Evolutionary conservation across 2,329 filamentous ascomycete genomes (phyloP).

Genomic region (Cercospora zeina): DNA sequence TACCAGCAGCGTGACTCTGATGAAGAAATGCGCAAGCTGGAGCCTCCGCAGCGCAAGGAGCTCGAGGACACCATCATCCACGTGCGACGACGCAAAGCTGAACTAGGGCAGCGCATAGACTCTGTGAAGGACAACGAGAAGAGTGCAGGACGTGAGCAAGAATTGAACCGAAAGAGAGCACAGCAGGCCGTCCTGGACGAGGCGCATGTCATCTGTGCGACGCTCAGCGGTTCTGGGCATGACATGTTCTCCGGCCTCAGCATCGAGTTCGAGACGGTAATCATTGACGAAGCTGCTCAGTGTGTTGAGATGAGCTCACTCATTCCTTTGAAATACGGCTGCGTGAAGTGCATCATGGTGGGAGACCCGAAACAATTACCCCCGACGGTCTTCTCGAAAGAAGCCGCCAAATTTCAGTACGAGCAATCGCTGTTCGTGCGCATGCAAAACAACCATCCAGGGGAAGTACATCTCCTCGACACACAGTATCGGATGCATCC

Average conservation of each 20-base stretch:
- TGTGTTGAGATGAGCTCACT: slow-evolving; percentile 96
- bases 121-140: slow-evolving; percentile 83
- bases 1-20: slow-evolving; percentile 66
- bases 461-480: slow-evolving; percentile 90
- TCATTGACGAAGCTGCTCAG: slow-evolving; percentile 97
- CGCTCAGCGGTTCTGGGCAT: slow-evolving; percentile 90
- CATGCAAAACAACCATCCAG: slow-evolving; percentile 90
- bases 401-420: slow-evolving; percentile 88
- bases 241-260: slow-evolving; percentile 95
- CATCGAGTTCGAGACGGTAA: slow-evolving; percentile 96
- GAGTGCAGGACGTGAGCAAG: slow-evolving; percentile 75
- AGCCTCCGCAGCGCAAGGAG: slow-evolving; percentile 56
- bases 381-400: slow-evolving; percentile 91
- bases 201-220: slow-evolving; percentile 91
- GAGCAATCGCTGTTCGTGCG: slow-evolving; percentile 97
- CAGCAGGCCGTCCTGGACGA: slow-evolving; percentile 90
- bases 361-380: slow-evolving; percentile 97
- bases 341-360: slow-evolving; percentile 92
- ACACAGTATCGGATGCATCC: slow-evolving; percentile 99
- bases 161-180: slow-evolving; percentile 77
- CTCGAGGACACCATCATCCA: slow-evolving; percentile 76
- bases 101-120: slow-evolving; percentile 81
- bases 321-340: slow-evolving; percentile 96
- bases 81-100: slow-evolving; percentile 72
- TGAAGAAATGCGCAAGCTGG: slow-evolving; percentile 28